These are phyloP conservation scores for Glonium stellatum DNA, from an alignment of 495 filamentous ascomycete genomes.

Conservation along the genomic window DNA sequence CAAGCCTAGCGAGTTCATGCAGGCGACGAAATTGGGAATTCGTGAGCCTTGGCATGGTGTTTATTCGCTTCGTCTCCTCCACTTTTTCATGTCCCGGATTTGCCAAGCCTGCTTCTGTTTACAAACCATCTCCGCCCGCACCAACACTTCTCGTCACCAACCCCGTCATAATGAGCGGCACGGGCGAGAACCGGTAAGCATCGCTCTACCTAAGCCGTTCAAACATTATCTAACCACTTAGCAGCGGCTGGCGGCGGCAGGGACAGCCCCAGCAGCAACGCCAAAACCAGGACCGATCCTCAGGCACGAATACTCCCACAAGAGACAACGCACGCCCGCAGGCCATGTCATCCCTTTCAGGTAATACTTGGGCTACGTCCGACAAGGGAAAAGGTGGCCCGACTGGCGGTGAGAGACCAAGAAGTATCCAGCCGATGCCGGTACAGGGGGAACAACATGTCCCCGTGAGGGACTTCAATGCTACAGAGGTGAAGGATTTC, in stretches of 20 bases:
- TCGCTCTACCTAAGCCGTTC: background rate
- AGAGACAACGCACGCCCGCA: constrained; percentile 17
- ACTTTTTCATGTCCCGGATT: background rate
- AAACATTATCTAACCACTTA: constrained; percentile 1
- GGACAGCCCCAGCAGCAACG: constrained; percentile 12
- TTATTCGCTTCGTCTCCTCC: background rate
- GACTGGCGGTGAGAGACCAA: constrained; percentile 9
- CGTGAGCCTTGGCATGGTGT: too few species aligned
- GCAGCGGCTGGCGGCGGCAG: constrained; percentile 21
- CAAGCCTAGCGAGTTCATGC: too few species aligned
- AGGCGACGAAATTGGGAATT: too few species aligned
- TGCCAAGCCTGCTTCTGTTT: background rate
- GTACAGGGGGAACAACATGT: constrained; percentile 20
- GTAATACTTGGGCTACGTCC: constrained; percentile 18
- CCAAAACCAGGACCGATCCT: constrained; percentile 11
- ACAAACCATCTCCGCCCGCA: constrained; percentile 1
- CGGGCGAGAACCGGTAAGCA: constrained; percentile 27
- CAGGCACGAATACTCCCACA: constrained; percentile 24
- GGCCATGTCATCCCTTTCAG: constrained; percentile 14
- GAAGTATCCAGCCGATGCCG: constrained; percentile 1
- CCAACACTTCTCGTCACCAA: constrained; percentile 5
- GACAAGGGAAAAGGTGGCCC: constrained; percentile 19
- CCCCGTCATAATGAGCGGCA: constrained; percentile 24
- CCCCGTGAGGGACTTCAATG: constrained; percentile 26
- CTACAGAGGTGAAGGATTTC: constrained; percentile 24